These are phyloP conservation scores for Populus simonii DNA, from an alignment of 345 rosid genomes.

Conservation along the genomic window DNA sequence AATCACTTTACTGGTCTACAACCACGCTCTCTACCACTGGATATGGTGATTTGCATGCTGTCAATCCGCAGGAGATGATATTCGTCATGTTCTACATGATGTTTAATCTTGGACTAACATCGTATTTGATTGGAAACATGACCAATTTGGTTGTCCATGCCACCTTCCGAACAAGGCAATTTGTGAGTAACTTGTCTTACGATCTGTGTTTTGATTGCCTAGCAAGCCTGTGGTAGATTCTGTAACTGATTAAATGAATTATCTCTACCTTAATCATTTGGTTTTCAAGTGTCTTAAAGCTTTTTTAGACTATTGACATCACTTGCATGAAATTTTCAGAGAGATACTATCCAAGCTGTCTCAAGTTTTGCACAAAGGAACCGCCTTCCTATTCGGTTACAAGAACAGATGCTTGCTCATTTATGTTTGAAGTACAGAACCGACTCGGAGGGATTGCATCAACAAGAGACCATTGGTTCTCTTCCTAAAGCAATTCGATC, in stretches of 20 bases:
- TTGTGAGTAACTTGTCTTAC: conserved; percentile 50
- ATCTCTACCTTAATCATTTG: not conserved
- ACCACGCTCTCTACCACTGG: conserved; percentile 79
- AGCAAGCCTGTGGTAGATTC: not conserved
- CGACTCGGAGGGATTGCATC: conserved; percentile 84
- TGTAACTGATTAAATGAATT: not conserved
- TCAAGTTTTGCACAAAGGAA: conserved; percentile 76
- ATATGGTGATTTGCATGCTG: conserved; percentile 84
- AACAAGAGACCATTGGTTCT: conserved; percentile 74
- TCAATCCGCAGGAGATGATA: conserved; percentile 57
- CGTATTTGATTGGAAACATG: conserved; percentile 87
- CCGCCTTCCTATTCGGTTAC: conserved; percentile 63
- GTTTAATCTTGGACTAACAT: conserved; percentile 63
- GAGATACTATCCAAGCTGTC: conserved; percentile 82
- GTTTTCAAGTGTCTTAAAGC: not conserved
- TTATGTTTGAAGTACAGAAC: conserved; percentile 77
- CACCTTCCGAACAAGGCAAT: conserved; percentile 71
- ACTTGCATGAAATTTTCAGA: conserved; percentile 37
- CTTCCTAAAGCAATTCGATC: conserved; percentile 92
- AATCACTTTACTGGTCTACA: conserved; percentile 79
- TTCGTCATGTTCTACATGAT: conserved; percentile 61
- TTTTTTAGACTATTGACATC: conserved; percentile 5
- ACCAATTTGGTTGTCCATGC: conserved; percentile 81
- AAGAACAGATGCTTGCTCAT: conserved; percentile 95
- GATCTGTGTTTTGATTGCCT: not conserved